Conservation (phyloP, 148 eudicot species). For the Amaranthus palmeri region DNA sequence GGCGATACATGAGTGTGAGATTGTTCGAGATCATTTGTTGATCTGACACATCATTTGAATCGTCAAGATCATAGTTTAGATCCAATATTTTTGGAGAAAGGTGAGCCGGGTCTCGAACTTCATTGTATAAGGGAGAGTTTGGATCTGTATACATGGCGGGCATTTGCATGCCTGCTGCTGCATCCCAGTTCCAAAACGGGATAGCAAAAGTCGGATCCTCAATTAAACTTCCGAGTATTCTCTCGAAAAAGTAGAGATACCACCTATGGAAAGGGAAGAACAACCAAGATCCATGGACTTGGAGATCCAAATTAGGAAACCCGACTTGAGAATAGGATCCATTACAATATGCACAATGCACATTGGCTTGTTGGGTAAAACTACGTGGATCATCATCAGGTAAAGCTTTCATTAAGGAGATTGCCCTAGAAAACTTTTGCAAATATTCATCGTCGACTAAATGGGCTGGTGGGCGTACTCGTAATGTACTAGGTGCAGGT, state of each 20-base stretch:
- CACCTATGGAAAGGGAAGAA: slow-evolving; percentile 8
- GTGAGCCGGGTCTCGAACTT: slow-evolving; percentile 42
- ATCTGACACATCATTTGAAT: not conserved
- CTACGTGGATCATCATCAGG: slow-evolving; percentile 63
- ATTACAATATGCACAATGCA: slow-evolving; percentile 82
- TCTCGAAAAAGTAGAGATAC: slow-evolving; percentile 8
- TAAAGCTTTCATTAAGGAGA: slow-evolving; percentile 59
- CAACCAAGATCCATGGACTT: slow-evolving; percentile 10
- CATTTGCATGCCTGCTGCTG: slow-evolving; percentile 53
- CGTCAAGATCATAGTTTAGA: slow-evolving; percentile 39
- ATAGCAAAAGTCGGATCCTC: slow-evolving; percentile 48
- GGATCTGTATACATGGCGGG: slow-evolving; percentile 43
- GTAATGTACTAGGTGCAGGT: not conserved
- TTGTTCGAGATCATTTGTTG: too few species aligned
- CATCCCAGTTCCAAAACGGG: slow-evolving; percentile 86
- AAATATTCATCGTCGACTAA: not conserved
- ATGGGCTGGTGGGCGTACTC: slow-evolving; percentile 1
- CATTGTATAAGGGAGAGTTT: slow-evolving; percentile 41
- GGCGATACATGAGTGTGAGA: not conserved
- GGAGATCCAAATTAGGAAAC: not conserved
- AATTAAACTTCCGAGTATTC: not conserved
- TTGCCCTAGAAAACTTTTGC: slow-evolving; percentile 48
- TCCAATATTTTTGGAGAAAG: slow-evolving; percentile 50
- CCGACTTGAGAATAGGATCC: slow-evolving; percentile 50
- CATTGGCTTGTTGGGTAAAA: slow-evolving; percentile 65